Evolutionary conservation across 192 early-diverging fungal genomes (phyloP).

Genomic region (Coemansia sp.): DNA sequence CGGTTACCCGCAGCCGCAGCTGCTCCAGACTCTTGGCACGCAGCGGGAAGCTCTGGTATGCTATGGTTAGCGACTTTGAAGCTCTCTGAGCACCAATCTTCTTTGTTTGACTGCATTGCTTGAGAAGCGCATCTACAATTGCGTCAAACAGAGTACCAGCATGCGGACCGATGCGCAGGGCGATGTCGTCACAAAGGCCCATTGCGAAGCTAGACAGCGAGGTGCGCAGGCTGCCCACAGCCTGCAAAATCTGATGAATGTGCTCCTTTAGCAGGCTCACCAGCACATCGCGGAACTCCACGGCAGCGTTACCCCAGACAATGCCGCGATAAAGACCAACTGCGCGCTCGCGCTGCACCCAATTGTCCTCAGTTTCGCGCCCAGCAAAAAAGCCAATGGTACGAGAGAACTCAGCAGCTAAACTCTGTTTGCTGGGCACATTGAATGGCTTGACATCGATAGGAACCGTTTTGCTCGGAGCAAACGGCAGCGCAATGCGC

Average conservation of each 20-base stretch:
- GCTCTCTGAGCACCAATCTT: constrained; percentile 50
- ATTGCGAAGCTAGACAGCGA: constrained; percentile 44
- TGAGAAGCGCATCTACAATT: constrained; percentile 36
- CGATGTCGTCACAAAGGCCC: constrained; percentile 49
- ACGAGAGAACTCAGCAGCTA: constrained; percentile 38
- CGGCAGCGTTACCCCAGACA: constrained; percentile 52
- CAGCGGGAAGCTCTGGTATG: constrained; percentile 40
- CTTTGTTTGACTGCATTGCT: constrained; percentile 51
- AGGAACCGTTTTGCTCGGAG: constrained; percentile 29
- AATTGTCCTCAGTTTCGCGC: constrained; percentile 50
- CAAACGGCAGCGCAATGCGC: constrained; percentile 25
- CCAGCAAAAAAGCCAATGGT: constrained; percentile 34
- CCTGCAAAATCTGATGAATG: constrained; percentile 42
- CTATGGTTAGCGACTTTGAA: constrained; percentile 29
- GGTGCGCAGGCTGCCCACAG: constrained; percentile 45
- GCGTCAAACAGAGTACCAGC: constrained; percentile 30
- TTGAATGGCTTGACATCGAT: constrained; percentile 34
- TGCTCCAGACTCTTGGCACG: constrained; percentile 36
- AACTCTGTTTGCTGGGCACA: constrained; percentile 31
- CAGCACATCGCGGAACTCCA: constrained; percentile 40
- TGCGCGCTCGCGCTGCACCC: constrained; percentile 49
- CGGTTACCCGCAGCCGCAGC: constrained; percentile 32
- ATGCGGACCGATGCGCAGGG: constrained; percentile 43
- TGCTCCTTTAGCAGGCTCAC: constrained; percentile 30
- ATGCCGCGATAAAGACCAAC: constrained; percentile 45